phyloP scores from a whole-genome alignment of 2,329 filamentous ascomycete genomes.

The Hymenoscyphus salicellus region DNA sequence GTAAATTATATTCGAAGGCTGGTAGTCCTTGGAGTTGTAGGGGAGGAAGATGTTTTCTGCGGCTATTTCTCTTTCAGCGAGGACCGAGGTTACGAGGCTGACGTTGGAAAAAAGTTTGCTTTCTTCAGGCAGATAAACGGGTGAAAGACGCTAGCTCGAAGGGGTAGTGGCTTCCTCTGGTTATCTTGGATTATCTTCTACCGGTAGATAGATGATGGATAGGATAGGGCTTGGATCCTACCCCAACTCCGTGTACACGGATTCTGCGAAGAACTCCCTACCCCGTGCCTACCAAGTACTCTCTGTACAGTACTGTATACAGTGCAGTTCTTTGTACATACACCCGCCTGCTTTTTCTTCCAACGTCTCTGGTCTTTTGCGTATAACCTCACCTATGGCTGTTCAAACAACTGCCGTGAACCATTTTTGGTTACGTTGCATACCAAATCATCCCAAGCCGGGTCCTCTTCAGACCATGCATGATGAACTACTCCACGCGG shows the following conservation, averaged over 20 bases:
- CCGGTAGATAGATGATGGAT: neutral
- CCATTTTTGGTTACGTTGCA: too few species aligned
- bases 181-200: neutral
- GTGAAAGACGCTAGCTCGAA: neutral
- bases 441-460: neutral
- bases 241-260: neutral
- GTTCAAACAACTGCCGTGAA: neutral
- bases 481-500: neutral
- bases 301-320: too few species aligned
- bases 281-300: too few species aligned
- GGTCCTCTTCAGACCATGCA: neutral
- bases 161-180: neutral
- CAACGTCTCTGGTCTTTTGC: too few species aligned
- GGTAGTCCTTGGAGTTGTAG: too few species aligned
- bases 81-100: neutral
- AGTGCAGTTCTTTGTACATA: too few species aligned
- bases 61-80: neutral
- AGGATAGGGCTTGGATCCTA: neutral
- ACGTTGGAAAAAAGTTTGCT: slow-evolving; percentile 2
- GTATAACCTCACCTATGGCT: too few species aligned
- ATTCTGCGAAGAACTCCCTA: too few species aligned
- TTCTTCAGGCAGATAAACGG: neutral
- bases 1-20: too few species aligned
- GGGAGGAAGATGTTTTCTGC: neutral
- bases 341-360: too few species aligned